These are phyloP conservation scores for Helotiales sp. DNA, from an alignment of 2,329 filamentous ascomycete species.

Conservation along the genomic window DNA sequence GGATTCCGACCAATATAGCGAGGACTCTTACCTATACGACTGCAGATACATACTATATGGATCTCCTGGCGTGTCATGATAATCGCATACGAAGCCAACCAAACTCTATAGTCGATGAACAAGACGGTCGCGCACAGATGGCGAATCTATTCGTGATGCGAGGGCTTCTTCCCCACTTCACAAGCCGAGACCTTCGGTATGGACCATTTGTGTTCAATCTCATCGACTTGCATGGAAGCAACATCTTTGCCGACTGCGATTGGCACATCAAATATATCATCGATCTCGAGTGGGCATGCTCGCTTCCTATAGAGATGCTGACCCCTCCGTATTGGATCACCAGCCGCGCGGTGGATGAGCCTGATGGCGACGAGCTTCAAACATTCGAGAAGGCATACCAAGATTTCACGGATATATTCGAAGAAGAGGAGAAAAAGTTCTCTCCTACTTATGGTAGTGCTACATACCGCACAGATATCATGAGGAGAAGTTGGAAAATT, in stretches of 20 bases:
- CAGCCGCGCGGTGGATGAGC: conserved; percentile 15
- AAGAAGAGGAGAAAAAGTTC: conserved; percentile 21
- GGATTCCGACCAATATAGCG: conserved; percentile 36
- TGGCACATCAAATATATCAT: conserved; percentile 37
- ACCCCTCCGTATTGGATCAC: conserved; percentile 36
- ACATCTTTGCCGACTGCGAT: conserved; percentile 40
- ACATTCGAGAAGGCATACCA: conserved; percentile 15
- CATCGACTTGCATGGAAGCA: conserved; percentile 42
- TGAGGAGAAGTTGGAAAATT: conserved; percentile 25
- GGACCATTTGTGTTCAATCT: conserved; percentile 38
- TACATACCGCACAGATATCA: conserved; percentile 20
- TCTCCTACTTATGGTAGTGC: conserved; percentile 10
- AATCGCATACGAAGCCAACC: conserved; percentile 37
- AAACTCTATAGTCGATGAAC: conserved; percentile 33
- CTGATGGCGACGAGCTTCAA: conserved; percentile 18
- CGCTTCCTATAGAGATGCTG: conserved; percentile 33
- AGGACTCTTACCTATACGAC: conserved; percentile 34
- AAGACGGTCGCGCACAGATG: conserved; percentile 36
- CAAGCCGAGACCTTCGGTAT: conserved; percentile 24
- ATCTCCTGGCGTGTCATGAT: conserved; percentile 38
- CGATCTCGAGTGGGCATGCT: conserved; percentile 38
- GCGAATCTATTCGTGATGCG: conserved; percentile 34
- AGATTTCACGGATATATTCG: conserved; percentile 26
- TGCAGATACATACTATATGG: conserved; percentile 32
- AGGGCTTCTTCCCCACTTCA: conserved; percentile 26